Base-by-base conservation (phyloP, 495 filamentous ascomycete species). In the Lindgomyces ingoldianus region DNA sequence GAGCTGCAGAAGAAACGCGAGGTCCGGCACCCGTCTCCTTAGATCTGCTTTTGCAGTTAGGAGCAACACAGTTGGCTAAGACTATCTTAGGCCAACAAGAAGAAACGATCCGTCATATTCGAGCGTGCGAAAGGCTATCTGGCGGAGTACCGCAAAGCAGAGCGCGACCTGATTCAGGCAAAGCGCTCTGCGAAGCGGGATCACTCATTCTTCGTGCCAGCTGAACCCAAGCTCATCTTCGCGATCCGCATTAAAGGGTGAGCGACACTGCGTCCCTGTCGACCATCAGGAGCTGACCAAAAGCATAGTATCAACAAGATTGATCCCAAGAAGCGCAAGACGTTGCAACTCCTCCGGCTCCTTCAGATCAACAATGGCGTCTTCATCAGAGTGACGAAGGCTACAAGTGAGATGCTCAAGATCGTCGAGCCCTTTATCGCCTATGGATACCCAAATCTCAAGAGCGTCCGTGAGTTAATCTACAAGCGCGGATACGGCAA, bases 331-430 rank as follows among this genome's bases (percentile, higher is more conserved):
- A 95, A 96, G 80, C 93, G 94, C 85, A 98, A 98, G 88, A 98
- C 96, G 76, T 86, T 98, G 68, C 94, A 98, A 81, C 89, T 98
- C 42, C 92, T 98, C 78, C 93, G 94, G 83, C 90, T 98, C 69
- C 88, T 97, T 77, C 94, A 98, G 84, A 98, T 98, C 90, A 98
- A 98, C 91, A 97, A 95, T 80, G 95, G 93, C 81, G 89, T 96
- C 81, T 98, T 98, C 82, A 81, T 98, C 78, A 88, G 89, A 72
- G 82, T 97, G 70, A 98, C 91, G 82, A 98, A 98, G 89, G 94
- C 94, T 62, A 98, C 95, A 74, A 78, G 87, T 70, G 93, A 97
- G 87, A 96, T 96, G 93, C 83, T 97, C 76, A 94, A 91, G 83
- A 86, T 96, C 71, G 91, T 96, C 78, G 92, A 97, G 85, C 93